Percentiles rank a stretch among this genome's conserved stretches.
Evolutionary conservation across 345 rosid species (phyloP).

Genomic region (Moringa oleifera): DNA sequence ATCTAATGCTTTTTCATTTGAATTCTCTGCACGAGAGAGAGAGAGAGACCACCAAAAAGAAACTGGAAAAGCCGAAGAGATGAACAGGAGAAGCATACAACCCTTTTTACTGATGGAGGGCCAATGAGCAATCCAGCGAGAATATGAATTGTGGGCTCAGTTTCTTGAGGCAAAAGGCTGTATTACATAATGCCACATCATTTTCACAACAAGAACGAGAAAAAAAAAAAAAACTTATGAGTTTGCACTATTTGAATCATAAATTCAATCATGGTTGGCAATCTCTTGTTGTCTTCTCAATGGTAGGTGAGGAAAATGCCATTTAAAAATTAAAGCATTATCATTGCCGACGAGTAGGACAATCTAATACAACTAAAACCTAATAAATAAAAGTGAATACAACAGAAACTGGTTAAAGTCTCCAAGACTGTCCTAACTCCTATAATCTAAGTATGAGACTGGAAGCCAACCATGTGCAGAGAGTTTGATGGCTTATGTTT

Average conservation of each 20-base stretch:
- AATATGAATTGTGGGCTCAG: background rate
- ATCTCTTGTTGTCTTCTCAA: too few species aligned
- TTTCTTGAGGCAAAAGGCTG: slow-evolving; percentile 12
- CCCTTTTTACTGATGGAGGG: background rate
- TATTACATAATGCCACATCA: background rate
- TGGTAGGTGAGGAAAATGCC: too few species aligned
- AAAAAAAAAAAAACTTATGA: background rate
- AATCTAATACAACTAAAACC: too few species aligned
- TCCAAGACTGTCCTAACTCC: too few species aligned
- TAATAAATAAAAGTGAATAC: too few species aligned
- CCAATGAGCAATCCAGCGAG: slow-evolving; percentile 20
- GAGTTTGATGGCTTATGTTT: too few species aligned
- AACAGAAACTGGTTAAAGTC: too few species aligned
- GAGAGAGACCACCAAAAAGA: background rate
- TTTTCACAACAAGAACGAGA: background rate
- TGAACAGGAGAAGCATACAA: background rate
- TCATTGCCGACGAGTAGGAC: too few species aligned
- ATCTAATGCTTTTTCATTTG: background rate
- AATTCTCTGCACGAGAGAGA: background rate
- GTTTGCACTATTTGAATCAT: background rate
- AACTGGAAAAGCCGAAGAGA: slow-evolving; percentile 4
- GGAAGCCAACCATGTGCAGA: too few species aligned
- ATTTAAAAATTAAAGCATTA: too few species aligned
- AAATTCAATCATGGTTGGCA: background rate
- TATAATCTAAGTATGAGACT: too few species aligned